Evolutionary conservation across 148 eudicot genomes (phyloP).

Genomic region (Cornus kousa): DNA sequence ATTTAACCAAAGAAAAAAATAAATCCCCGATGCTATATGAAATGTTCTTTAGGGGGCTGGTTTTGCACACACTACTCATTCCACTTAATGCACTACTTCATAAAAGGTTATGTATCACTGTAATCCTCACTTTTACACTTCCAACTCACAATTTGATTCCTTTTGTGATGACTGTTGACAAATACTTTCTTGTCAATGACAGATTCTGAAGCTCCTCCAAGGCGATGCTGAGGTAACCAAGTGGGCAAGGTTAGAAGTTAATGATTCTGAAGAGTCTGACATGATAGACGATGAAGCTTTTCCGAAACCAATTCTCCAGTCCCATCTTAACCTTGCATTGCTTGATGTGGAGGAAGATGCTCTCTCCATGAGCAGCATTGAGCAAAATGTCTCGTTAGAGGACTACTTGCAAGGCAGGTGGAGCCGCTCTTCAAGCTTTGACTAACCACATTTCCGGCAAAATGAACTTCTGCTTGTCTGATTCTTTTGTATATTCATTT

Average conservation of each 20-base stretch:
- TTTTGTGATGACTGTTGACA: background rate
- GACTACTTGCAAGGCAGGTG: conserved; percentile 87
- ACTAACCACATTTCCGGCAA: conserved; percentile 28
- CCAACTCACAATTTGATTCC: background rate
- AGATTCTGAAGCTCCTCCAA: conserved; percentile 82
- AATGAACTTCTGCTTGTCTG: background rate
- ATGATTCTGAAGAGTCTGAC: conserved; percentile 41
- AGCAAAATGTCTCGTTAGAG: conserved; percentile 70
- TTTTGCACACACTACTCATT: no score
- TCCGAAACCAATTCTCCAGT: conserved; percentile 57
- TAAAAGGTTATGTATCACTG: no score
- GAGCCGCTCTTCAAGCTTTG: conserved; percentile 91
- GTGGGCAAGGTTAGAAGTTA: conserved; percentile 72
- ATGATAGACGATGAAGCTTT: conserved; percentile 49
- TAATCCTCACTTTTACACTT: background rate
- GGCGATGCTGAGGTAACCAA: conserved; percentile 60
- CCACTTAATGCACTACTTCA: background rate
- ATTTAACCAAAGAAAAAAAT: no score
- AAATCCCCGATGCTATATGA: no score
- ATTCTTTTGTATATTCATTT: conserved; percentile 18
- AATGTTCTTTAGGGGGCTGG: no score
- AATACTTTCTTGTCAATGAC: conserved; percentile 8
- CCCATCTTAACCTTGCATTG: conserved; percentile 81
- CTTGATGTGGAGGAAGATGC: conserved; percentile 82
- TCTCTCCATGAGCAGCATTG: conserved; percentile 74